Base-by-base conservation (phyloP, 1,139 yeast species). In the Yamadazyma blattariae region DNA sequence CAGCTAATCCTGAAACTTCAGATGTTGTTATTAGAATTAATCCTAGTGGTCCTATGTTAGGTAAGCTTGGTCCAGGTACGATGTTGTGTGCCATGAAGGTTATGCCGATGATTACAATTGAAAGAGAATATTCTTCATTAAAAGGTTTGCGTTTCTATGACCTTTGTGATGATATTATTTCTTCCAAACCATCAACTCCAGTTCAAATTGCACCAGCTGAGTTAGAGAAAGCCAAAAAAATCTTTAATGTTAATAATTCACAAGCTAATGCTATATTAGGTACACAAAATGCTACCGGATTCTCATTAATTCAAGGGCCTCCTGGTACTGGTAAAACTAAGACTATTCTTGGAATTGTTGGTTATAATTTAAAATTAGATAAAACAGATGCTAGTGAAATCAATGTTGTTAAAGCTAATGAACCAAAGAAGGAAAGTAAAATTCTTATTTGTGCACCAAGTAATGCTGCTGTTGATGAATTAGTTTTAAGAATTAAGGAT, bases 271-370 rank as follows among this genome's bases (percentile, higher is more conserved):
- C 98, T 0, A 86, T 92, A 39, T 68, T 82, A 22, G 87, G 90
- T 1, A 75, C 96, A 0, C 77, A 79, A 30, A 57, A 67, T 19
- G 70, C 76, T 7, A 67, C 67, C 3, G 99, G 98, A 0, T 88
- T 94, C 54, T 83, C 95, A 0, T 68, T 92, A 34, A 89, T 92
- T 56, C 98, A 92, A 62, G 99, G 98, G 40, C 97, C 97, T 1
- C 97, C 97, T 0, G 97, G 97, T 61, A 92, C 98, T 0, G 98
- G 98, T 66, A 94, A 94, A 57, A 94, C 99, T 1, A 94, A 92
- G 54, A 94, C 99, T 0, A 92, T 94, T 63, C 59, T 94, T 29
- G 97, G 97, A 18, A 82, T 92, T 37, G 79, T 92, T 29, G 97
- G 97, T 0, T 79, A 87, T 38, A 47, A 54, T 39, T 49, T 59